Base-by-base conservation (phyloP, 83 land plant genomes). In the Diphasiastrum complanatum region DNA sequence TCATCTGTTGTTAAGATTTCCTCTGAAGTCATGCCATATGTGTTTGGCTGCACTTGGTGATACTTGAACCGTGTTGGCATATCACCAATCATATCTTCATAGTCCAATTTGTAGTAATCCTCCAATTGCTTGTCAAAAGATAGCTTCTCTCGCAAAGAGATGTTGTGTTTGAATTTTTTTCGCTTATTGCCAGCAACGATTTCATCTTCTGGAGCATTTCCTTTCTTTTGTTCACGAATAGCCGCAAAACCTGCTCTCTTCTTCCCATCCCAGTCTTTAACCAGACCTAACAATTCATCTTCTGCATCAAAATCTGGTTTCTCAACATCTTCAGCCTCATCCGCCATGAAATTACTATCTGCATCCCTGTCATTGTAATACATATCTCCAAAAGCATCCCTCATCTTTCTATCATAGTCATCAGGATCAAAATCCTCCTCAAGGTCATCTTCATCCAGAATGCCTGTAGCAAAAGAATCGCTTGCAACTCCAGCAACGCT, bases 401-500 rank as follows among this genome's bases (percentile, higher is more conserved):
- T 83, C 98, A 93, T 93, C 73, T 80, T 89, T 72, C 63, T 66
- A 65, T 93, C 98, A 80, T 89, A 78, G 56, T 81, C 91, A 22
- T 79, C 88, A 10, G 98, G 98, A 66, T 93, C 86, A 70, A 93
- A 93, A 16, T 93, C 98, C 33, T 78, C 91, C 32, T 93, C 98
- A 32, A 93, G 70, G 68, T 89, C 96, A 32, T 76, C 69, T 31
- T 47, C 74, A 12, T 49, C 73, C 18, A 93, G 56, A 0, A 48
- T n/a, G n/a, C n/a, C 31, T 26, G 29, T 43, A 23, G 24, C 64
- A 6, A 45, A 76, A n/a, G 58, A 74, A n/a, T 72, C 63, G 12
- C 47, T n/a, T n/a, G n/a, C 67, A 27, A 80, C 47, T 8, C 98
- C 98, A 0, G 91, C 98, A 24, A 79, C 73, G 1, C 72, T 60